phyloP scores from a whole-genome alignment of 2,329 filamentous ascomycete species.

The Claviceps purpurea region DNA sequence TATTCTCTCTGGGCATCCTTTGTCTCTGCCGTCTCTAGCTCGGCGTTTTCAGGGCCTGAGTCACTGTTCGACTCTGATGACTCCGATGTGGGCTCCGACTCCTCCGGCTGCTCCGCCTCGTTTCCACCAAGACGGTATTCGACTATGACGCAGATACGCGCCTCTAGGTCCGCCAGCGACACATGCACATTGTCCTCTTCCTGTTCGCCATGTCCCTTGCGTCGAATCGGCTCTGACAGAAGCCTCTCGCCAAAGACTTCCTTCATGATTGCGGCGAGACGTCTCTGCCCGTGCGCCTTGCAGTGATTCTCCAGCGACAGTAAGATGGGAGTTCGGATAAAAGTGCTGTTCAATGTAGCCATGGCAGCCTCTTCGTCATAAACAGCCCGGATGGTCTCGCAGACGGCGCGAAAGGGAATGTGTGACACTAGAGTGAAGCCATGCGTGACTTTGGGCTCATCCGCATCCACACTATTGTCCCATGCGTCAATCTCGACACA shows the following conservation, averaged over 20 bases:
- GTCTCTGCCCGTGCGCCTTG: slow-evolving; percentile 40
- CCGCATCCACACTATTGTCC: slow-evolving; percentile 46
- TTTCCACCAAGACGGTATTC: slow-evolving; percentile 45
- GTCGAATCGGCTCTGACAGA: slow-evolving; percentile 41
- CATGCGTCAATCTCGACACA: slow-evolving; percentile 66
- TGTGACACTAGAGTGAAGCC: slow-evolving; percentile 55
- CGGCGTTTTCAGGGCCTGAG: slow-evolving; percentile 18
- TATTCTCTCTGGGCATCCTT: slow-evolving; percentile 37
- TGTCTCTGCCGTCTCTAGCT: slow-evolving; percentile 30
- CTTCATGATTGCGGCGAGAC: slow-evolving; percentile 51
- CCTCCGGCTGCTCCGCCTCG: neutral
- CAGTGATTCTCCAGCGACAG: slow-evolving; percentile 59
- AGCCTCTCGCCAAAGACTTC: slow-evolving; percentile 49
- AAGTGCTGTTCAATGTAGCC: slow-evolving; percentile 21
- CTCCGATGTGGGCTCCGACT: neutral
- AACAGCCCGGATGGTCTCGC: slow-evolving; percentile 50
- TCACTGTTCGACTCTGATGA: slow-evolving; percentile 17
- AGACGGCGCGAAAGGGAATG: slow-evolving; percentile 50
- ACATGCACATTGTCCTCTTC: slow-evolving; percentile 38
- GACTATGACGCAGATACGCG: slow-evolving; percentile 53
- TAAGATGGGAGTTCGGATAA: slow-evolving; percentile 42
- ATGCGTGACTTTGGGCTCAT: slow-evolving; percentile 58
- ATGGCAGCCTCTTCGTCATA: slow-evolving; percentile 43
- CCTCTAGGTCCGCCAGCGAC: slow-evolving; percentile 42
- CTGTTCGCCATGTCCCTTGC: slow-evolving; percentile 43